Evolutionary conservation across 2,329 filamentous ascomycete species (phyloP).

Genomic region (Hypoxylon sp.): DNA sequence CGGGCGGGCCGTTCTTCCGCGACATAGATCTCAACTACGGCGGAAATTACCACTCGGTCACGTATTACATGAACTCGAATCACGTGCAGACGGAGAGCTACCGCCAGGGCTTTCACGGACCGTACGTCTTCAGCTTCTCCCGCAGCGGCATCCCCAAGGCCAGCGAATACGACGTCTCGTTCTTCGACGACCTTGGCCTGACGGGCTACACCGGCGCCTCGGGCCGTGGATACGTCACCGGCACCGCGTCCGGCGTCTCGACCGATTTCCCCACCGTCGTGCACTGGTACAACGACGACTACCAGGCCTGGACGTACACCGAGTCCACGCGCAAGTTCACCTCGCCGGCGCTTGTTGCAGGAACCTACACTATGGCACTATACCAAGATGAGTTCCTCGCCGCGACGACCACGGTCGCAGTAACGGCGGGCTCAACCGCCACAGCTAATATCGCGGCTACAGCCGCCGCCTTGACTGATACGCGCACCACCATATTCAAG

Average conservation of each 20-base stretch:
- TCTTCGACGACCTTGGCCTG: constrained; percentile 66
- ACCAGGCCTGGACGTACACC: constrained; percentile 71
- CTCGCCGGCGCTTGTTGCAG: constrained; percentile 70
- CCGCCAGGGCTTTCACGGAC: constrained; percentile 70
- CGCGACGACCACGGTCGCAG: constrained; percentile 59
- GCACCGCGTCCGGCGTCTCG: constrained; percentile 65
- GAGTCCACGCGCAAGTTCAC: constrained; percentile 62
- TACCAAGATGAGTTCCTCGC: constrained; percentile 69
- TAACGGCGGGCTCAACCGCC: constrained; percentile 62
- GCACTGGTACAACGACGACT: constrained; percentile 68
- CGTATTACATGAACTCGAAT: constrained; percentile 72
- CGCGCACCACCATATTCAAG: constrained; percentile 63
- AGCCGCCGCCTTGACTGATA: constrained; percentile 54
- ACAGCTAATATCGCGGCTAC: constrained; percentile 62
- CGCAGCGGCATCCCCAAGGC: constrained; percentile 61
- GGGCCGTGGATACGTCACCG: constrained; percentile 65
- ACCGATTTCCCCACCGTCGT: constrained; percentile 64
- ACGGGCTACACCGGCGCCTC: constrained; percentile 65
- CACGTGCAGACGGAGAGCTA: constrained; percentile 68
- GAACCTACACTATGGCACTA: constrained; percentile 71
- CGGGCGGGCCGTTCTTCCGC: constrained; percentile 69
- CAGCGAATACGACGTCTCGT: constrained; percentile 64
- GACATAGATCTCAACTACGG: constrained; percentile 70
- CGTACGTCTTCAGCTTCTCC: constrained; percentile 69
- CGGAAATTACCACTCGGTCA: constrained; percentile 64